Evolutionary conservation across 495 filamentous ascomycete species (phyloP).

Genomic region (Daldinia vernicosa): DNA sequence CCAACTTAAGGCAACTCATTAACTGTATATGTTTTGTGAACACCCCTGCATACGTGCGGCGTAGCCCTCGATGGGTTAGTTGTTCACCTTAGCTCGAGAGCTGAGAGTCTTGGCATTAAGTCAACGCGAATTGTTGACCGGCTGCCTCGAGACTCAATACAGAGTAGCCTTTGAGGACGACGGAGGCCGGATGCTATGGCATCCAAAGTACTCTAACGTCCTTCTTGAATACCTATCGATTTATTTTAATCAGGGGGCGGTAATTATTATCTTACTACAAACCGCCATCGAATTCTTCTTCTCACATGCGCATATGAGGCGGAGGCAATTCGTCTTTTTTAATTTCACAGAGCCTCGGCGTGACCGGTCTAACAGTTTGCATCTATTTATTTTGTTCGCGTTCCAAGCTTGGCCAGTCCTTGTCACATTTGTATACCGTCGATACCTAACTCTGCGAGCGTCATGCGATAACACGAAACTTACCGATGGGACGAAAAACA

Average conservation of each 20-base stretch:
- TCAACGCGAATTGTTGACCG: background rate
- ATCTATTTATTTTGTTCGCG: constrained; percentile 16
- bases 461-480: constrained; percentile 20
- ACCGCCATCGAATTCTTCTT: background rate
- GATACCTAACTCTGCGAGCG: constrained; percentile 15
- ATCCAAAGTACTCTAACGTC: background rate
- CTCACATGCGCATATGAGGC: constrained; percentile 9
- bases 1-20: background rate
- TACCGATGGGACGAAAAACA: constrained; percentile 1
- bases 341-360: constrained; percentile 8
- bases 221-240: background rate
- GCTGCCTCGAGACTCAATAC: background rate
- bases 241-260: constrained; percentile 2
- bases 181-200: background rate
- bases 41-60: background rate
- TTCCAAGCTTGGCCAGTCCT: constrained; percentile 7
- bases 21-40: constrained; percentile 13
- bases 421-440: constrained; percentile 6
- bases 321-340: constrained; percentile 18
- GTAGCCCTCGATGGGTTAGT: constrained; percentile 4
- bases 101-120: background rate
- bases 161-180: background rate
- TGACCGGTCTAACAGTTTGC: constrained; percentile 10
- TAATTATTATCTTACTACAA: constrained; percentile 8
- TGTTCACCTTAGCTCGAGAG: background rate